phyloP scores from a whole-genome alignment of 2,329 filamentous ascomycete species.

The Alternaria sp. region DNA sequence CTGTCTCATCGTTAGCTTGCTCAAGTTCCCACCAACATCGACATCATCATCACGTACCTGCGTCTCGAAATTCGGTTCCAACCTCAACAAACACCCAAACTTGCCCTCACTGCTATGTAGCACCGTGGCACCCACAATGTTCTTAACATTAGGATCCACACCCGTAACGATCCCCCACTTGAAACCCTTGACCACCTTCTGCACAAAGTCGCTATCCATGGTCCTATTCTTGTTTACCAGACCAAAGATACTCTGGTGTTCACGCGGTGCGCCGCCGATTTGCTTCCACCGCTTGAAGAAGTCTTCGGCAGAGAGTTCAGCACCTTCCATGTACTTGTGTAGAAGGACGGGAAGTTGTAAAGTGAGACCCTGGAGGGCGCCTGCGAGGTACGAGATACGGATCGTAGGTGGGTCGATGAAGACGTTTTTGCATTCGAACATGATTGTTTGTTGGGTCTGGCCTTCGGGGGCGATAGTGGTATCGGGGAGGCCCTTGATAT shows the following conservation, averaged over 20 bases:
- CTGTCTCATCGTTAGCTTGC: constrained; percentile 59
- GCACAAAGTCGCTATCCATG: constrained; percentile 75
- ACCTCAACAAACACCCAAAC: constrained; percentile 88
- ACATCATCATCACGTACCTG: constrained; percentile 70
- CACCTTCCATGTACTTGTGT: constrained; percentile 97
- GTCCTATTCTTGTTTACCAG: constrained; percentile 68
- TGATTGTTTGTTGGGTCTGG: constrained; percentile 91
- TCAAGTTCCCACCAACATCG: not conserved
- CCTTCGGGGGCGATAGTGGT: constrained; percentile 76
- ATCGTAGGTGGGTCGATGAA: constrained; percentile 90
- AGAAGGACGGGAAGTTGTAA: constrained; percentile 87
- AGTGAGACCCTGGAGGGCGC: constrained; percentile 90
- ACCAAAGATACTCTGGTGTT: constrained; percentile 87
- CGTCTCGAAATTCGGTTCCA: constrained; percentile 93
- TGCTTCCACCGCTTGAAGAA: constrained; percentile 99
- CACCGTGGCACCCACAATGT: constrained; percentile 91
- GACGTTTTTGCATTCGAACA: constrained; percentile 86
- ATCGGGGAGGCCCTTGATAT: constrained; percentile 88
- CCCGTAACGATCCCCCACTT: constrained; percentile 85
- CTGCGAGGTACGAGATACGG: constrained; percentile 91
- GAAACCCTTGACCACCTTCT: constrained; percentile 81
- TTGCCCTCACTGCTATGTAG: constrained; percentile 86
- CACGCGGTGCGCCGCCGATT: constrained; percentile 86
- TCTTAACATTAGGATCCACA: constrained; percentile 92
- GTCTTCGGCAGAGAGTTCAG: constrained; percentile 85